Conservation (phyloP, 176 grass and related monocot species). For the Aegilops tauschii region DNA sequence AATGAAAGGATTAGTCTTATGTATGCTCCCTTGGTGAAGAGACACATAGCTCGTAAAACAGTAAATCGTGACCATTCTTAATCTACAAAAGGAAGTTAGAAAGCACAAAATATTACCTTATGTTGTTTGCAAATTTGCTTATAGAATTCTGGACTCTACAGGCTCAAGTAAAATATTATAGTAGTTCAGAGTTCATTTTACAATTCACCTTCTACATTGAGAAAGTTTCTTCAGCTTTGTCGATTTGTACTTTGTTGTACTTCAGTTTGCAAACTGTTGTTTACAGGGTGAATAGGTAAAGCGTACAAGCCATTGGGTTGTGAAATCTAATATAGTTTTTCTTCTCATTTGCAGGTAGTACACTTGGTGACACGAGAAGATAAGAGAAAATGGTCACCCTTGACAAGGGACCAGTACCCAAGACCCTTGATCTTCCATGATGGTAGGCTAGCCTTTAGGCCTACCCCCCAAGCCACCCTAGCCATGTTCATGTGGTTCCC, state of each 20-base stretch:
- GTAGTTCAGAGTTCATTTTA: neutral
- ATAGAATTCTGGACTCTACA: neutral
- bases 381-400: conserved; percentile 62
- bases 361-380: conserved; percentile 48
- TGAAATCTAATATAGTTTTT: neutral
- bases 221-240: neutral
- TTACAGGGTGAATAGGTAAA: neutral
- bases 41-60: neutral
- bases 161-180: neutral
- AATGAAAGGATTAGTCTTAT: neutral
- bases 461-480: conserved; percentile 50
- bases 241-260: neutral
- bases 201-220: neutral
- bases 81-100: neutral
- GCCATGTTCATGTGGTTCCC: conserved; percentile 87
- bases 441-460: conserved; percentile 77
- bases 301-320: neutral
- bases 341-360: conserved; percentile 49
- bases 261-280: neutral
- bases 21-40: neutral
- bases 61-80: neutral
- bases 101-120: neutral
- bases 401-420: conserved; percentile 51
- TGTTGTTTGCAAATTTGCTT: neutral
- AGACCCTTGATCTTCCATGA: conserved; percentile 84